phyloP scores from a whole-genome alignment of 148 eudicot species.

The Euryodendron excelsum region DNA sequence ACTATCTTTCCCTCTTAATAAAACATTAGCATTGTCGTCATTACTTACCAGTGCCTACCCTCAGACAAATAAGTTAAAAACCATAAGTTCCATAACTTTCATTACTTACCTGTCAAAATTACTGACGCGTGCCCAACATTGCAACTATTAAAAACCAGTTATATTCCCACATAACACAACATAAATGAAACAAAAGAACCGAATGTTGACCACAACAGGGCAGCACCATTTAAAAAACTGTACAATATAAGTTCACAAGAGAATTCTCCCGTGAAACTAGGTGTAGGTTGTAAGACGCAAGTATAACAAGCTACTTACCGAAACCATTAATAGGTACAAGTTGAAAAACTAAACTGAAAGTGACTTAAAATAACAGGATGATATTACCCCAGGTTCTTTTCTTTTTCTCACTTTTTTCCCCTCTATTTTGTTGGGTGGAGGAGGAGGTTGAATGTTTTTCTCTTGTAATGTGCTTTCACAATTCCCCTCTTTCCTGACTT shows the following conservation, averaged over 20 bases:
- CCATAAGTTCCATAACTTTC: too few species aligned
- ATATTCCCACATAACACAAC: background rate
- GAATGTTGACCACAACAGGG: background rate
- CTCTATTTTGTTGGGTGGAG: background rate
- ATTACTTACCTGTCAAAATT: too few species aligned
- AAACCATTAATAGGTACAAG: background rate
- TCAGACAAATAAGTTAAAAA: too few species aligned
- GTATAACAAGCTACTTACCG: too few species aligned
- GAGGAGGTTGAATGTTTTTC: background rate
- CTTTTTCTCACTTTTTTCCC: background rate
- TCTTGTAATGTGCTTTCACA: background rate
- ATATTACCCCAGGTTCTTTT: background rate
- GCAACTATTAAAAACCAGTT: constrained; percentile 13
- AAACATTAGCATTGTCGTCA: too few species aligned
- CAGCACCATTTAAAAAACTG: too few species aligned
- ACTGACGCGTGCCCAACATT: too few species aligned
- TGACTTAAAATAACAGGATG: background rate
- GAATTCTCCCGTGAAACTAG: background rate
- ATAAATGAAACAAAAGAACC: background rate
- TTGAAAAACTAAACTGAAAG: background rate
- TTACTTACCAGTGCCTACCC: too few species aligned
- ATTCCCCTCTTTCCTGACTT: background rate
- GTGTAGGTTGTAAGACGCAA: too few species aligned
- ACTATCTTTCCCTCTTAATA: too few species aligned
- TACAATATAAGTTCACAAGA: too few species aligned